Evolutionary conservation across 768 basidiomycete genomes (phyloP).

Genomic region (Phlegmacium glaucopus): DNA sequence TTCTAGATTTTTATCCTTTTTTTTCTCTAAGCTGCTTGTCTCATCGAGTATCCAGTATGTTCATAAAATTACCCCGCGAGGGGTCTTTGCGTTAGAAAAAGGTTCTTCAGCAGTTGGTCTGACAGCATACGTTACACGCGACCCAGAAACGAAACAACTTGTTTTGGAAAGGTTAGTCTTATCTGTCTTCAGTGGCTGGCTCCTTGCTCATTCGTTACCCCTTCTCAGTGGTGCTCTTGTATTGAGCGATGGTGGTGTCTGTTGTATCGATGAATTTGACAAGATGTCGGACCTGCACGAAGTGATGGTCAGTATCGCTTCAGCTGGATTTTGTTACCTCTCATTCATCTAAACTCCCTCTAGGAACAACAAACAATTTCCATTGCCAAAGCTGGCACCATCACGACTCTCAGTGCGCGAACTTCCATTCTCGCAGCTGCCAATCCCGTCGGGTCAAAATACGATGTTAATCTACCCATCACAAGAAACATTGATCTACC

Average conservation of each 20-base stretch:
- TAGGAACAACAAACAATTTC: constrained; percentile 99
- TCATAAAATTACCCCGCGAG: constrained; percentile 96
- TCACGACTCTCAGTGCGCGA: constrained; percentile 96
- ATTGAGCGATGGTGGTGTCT: constrained; percentile 93
- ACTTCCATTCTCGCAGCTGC: constrained; percentile 97
- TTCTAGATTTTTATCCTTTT: too few species aligned
- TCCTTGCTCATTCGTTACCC: constrained; percentile 1
- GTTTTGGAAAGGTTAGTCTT: constrained; percentile 83
- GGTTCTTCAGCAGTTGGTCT: constrained; percentile 99
- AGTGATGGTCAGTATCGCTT: constrained; percentile 70
- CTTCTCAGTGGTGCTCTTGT: constrained; percentile 91
- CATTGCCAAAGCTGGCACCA: constrained; percentile 98
- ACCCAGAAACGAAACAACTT: constrained; percentile 97
- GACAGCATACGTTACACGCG: constrained; percentile 97
- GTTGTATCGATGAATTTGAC: constrained; percentile 99
- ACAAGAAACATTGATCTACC: constrained; percentile 95
- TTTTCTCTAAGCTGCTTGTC: too few species aligned
- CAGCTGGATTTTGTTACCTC: not conserved
- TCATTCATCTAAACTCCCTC: not conserved
- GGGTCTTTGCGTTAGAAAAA: too few species aligned
- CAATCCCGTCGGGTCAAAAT: constrained; percentile 95
- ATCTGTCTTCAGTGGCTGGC: not conserved
- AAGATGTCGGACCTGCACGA: constrained; percentile 99
- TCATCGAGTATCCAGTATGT: too few species aligned
- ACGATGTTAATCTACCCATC: constrained; percentile 88